These are phyloP conservation scores for Zygosaccharomyces siamensis DNA, from an alignment of 805 yeast genomes.

Conservation along the genomic window DNA sequence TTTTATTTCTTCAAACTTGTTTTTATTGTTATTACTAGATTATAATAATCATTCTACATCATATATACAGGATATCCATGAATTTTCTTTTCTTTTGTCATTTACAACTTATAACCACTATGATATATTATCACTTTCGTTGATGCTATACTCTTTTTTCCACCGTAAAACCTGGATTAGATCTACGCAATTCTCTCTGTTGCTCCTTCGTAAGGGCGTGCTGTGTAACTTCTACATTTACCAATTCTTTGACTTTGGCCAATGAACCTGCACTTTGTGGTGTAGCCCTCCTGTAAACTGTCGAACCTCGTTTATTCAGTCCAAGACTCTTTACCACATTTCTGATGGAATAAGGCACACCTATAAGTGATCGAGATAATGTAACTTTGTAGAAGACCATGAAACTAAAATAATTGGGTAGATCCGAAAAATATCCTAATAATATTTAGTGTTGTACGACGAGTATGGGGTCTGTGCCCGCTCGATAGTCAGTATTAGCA, in stretches of 20 bases:
- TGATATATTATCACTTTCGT: no score
- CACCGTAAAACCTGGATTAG: constrained; percentile 59
- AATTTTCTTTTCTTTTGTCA: constrained; percentile 10
- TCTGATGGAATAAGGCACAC: constrained; percentile 65
- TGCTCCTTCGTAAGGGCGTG: constrained; percentile 46
- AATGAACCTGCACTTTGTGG: constrained; percentile 84
- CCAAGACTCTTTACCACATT: constrained; percentile 70
- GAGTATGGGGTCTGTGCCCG: no score
- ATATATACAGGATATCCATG: constrained; percentile 11
- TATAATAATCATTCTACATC: neutral
- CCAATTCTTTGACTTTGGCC: constrained; percentile 77
- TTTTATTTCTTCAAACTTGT: neutral
- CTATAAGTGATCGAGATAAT: constrained; percentile 77
- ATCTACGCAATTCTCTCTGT: constrained; percentile 51
- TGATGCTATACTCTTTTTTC: constrained; percentile 32
- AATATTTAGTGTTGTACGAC: neutral
- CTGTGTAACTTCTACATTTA: constrained; percentile 70
- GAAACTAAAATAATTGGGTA: neutral
- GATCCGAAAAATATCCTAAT: neutral
- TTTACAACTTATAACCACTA: constrained; percentile 29
- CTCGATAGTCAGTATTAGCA: neutral
- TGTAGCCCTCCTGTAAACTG: constrained; percentile 65
- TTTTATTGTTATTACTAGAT: neutral
- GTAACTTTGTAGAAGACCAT: constrained; percentile 60
- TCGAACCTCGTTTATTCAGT: constrained; percentile 64